Evolutionary conservation across 768 basidiomycete genomes (phyloP).

Genomic region (Pulveroboletus sp.): DNA sequence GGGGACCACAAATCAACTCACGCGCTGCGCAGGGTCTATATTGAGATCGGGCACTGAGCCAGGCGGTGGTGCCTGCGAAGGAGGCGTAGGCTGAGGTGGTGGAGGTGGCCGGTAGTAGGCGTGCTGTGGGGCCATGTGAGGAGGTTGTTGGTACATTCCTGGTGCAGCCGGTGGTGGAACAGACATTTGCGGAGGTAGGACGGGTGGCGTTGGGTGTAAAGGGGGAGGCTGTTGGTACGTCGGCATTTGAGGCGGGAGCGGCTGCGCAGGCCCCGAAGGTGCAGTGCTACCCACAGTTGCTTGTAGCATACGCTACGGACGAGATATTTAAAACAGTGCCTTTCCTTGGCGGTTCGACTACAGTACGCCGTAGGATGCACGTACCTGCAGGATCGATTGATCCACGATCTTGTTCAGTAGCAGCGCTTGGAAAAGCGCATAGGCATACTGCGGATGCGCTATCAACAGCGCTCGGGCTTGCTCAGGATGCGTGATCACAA

Average conservation of each 20-base stretch:
- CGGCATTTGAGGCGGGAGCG: slow-evolving; percentile 31
- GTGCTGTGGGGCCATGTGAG: slow-evolving; percentile 30
- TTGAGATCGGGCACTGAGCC: slow-evolving; percentile 31
- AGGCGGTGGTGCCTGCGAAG: slow-evolving; percentile 28
- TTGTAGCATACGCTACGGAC: slow-evolving; percentile 48
- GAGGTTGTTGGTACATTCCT: slow-evolving; percentile 29
- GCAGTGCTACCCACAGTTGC: slow-evolving; percentile 32
- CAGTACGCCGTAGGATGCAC: slow-evolving; percentile 6
- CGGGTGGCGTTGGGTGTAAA: slow-evolving; percentile 31
- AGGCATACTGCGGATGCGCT: slow-evolving; percentile 88
- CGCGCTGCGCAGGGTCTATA: slow-evolving; percentile 51
- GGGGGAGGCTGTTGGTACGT: slow-evolving; percentile 28
- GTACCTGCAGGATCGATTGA: slow-evolving; percentile 72
- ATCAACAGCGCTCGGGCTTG: slow-evolving; percentile 77
- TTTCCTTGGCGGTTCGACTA: neutral
- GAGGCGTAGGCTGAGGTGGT: slow-evolving; percentile 27
- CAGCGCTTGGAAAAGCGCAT: slow-evolving; percentile 93
- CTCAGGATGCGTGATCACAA: slow-evolving; percentile 87
- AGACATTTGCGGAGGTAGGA: slow-evolving; percentile 31
- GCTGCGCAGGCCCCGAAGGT: slow-evolving; percentile 26
- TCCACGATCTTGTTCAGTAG: slow-evolving; percentile 93
- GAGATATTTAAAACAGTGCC: slow-evolving; percentile 5
- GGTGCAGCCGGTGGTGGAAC: slow-evolving; percentile 27
- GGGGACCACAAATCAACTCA: slow-evolving; percentile 16
- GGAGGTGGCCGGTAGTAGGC: slow-evolving; percentile 27